Evolutionary conservation across 805 yeast genomes (phyloP), one percentile per base, ranked within the genome.

Genomic region (Candida morakotiae): DNA sequence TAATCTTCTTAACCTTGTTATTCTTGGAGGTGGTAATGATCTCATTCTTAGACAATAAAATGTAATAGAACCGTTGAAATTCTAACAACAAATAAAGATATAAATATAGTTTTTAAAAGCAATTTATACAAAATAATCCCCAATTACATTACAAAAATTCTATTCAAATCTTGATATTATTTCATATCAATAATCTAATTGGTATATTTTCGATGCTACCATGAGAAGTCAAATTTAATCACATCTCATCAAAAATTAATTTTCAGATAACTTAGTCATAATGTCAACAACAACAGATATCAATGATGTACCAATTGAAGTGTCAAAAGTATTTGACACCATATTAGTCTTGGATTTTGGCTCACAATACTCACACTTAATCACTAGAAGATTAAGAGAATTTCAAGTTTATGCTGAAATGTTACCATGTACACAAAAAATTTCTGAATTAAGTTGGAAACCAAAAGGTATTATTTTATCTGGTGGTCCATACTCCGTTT

Each of bases 351-450:
- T 93, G 60, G 98, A 93, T 64, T 93, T 93, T 59, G 98, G 98
- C 45, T 93, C 98, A 44, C 98, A 93, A 71, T 93, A 93, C 71
- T 87, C 96, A 41, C 98, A 93, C 59, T 70, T 93, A 61, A 88
- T 93, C 62, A 89, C 97, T 44, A 84, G 98, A 69, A 86, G 98
- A 69, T 77, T 93, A 52, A 87, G 98, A 75, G 98, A 93, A 66
- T 86, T 89, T 74, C 88, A 93, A 64, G 91, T 93, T 49, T 93
- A 93, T 65, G 98, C 98, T 49, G 98, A 93, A 71, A 93, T 93
- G 98, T 77, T 93, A 47, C 98, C 98, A 51, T 93, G 98, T 70
- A 93, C 98, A 38, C 98, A 94, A 69, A 93, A 93, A 73, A 91
- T 93, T 58, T 61, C 83, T 38, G 97, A 91, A 50, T 76, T 93